Conservation (phyloP, 2,329 filamentous ascomycete genomes). For the Sporothrix sp. region DNA sequence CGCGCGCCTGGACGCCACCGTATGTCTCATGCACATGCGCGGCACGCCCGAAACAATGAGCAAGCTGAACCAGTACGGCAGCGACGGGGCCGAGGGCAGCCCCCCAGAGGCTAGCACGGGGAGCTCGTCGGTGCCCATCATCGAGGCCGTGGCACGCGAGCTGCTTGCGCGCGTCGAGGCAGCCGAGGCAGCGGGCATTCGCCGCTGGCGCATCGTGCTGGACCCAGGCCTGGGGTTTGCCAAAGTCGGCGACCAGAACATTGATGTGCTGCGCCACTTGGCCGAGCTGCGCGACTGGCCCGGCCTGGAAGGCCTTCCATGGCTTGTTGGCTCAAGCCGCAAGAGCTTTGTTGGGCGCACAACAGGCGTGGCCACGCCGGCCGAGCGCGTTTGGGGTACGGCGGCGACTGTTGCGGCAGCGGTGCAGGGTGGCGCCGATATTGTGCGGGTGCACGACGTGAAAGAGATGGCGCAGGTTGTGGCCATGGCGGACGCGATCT, state of each 20-base stretch:
- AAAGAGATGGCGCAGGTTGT: slow-evolving; percentile 75
- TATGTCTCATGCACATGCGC: slow-evolving; percentile 89
- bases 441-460: slow-evolving; percentile 88
- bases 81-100: neutral
- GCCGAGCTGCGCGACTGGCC: slow-evolving; percentile 54
- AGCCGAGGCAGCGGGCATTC: slow-evolving; percentile 71
- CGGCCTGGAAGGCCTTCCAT: slow-evolving; percentile 62
- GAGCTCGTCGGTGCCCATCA: slow-evolving; percentile 37
- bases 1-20: slow-evolving; percentile 65
- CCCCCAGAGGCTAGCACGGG: neutral
- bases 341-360: slow-evolving; percentile 82
- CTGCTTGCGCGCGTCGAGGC: slow-evolving; percentile 59
- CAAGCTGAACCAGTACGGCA: slow-evolving; percentile 50
- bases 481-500: slow-evolving; percentile 89
- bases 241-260: slow-evolving; percentile 71
- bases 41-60: slow-evolving; percentile 79
- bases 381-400: slow-evolving; percentile 71
- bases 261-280: slow-evolving; percentile 64
- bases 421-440: slow-evolving; percentile 77
- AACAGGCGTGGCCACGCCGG: slow-evolving; percentile 63
- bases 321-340: slow-evolving; percentile 80
- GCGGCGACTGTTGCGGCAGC: slow-evolving; percentile 80
- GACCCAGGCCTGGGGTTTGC: slow-evolving; percentile 94
- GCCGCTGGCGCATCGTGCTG: slow-evolving; percentile 87
- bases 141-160: slow-evolving; percentile 56